Conservation (phyloP, 2,329 filamentous ascomycete species). For the Aspergillus alliaceus region DNA sequence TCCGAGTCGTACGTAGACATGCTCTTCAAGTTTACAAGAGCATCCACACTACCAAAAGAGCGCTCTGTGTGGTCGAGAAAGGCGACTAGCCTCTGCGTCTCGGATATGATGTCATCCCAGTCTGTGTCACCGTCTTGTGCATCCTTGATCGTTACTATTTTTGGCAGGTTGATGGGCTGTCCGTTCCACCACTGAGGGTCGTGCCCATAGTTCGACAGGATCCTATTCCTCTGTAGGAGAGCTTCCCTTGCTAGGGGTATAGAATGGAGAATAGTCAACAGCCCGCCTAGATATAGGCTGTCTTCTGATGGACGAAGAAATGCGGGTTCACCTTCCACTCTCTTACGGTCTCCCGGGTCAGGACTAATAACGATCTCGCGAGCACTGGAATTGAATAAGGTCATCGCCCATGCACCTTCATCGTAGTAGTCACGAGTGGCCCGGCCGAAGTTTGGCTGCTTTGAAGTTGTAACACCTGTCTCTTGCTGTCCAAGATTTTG, state of each 20-base stretch:
- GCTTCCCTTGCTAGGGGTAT: slow-evolving; percentile 61
- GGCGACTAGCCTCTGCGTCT: slow-evolving; percentile 62
- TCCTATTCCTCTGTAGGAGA: slow-evolving; percentile 50
- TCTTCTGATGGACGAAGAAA: slow-evolving; percentile 58
- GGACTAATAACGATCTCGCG: slow-evolving; percentile 58
- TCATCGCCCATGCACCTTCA: slow-evolving; percentile 56
- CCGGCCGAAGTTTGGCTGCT: slow-evolving; percentile 52
- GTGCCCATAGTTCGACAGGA: slow-evolving; percentile 53
- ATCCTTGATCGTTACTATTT: slow-evolving; percentile 49
- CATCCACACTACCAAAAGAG: slow-evolving; percentile 58
- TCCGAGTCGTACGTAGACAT: slow-evolving; percentile 36
- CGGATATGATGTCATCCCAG: slow-evolving; percentile 52
- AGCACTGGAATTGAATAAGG: slow-evolving; percentile 47
- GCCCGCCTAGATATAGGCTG: slow-evolving; percentile 55
- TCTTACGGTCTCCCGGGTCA: slow-evolving; percentile 50
- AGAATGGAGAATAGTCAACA: slow-evolving; percentile 62
- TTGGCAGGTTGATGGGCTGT: slow-evolving; percentile 49
- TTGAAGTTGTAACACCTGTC: slow-evolving; percentile 50
- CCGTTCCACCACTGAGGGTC: slow-evolving; percentile 65
- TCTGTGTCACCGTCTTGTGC: slow-evolving; percentile 33
- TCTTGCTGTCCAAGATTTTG: slow-evolving; percentile 52
- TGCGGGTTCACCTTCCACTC: slow-evolving; percentile 51
- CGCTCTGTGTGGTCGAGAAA: slow-evolving; percentile 59
- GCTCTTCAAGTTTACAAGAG: slow-evolving; percentile 46
- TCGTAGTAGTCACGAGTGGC: slow-evolving; percentile 58